These are phyloP conservation scores for Saururus chinensis DNA, from an alignment of 164 flowering plant genomes.

Conservation along the genomic window DNA sequence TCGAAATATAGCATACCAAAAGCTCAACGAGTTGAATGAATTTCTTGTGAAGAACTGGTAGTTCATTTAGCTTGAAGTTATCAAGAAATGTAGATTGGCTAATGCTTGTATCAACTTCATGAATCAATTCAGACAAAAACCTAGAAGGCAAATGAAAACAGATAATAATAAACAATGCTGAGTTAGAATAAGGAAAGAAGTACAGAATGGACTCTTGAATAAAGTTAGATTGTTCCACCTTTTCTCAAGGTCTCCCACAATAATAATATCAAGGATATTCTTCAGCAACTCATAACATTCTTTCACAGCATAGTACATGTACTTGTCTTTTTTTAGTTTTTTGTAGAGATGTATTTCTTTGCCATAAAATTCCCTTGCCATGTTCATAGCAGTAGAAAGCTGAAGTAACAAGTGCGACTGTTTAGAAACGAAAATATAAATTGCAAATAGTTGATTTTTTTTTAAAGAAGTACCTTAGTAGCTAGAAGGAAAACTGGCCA, in stretches of 20 bases:
- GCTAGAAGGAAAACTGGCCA: slow-evolving; percentile 93
- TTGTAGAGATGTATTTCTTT: slow-evolving; percentile 48
- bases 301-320: slow-evolving; percentile 65
- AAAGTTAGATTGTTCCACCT: slow-evolving; percentile 25
- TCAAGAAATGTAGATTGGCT: slow-evolving; percentile 41
- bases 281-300: slow-evolving; percentile 81
- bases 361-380: slow-evolving; percentile 67
- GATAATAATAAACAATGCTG: not conserved
- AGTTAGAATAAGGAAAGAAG: not conserved
- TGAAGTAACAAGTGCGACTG: slow-evolving; percentile 13
- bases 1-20: slow-evolving; percentile 33
- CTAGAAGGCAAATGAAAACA: slow-evolving; percentile 21
- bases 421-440: not conserved
- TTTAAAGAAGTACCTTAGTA: slow-evolving; percentile 43
- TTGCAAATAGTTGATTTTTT: not conserved
- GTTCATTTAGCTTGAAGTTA: slow-evolving; percentile 55
- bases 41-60: slow-evolving; percentile 48
- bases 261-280: slow-evolving; percentile 51
- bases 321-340: slow-evolving; percentile 50
- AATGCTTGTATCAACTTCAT: slow-evolving; percentile 60
- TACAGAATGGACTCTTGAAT: not conserved
- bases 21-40: slow-evolving; percentile 52
- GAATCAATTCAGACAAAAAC: slow-evolving; percentile 39
- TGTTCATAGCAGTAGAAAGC: slow-evolving; percentile 68
- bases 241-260: slow-evolving; percentile 67